Conservation (phyloP, 169 alveolate genomes). For the Plasmodium reichenowi region DNA sequence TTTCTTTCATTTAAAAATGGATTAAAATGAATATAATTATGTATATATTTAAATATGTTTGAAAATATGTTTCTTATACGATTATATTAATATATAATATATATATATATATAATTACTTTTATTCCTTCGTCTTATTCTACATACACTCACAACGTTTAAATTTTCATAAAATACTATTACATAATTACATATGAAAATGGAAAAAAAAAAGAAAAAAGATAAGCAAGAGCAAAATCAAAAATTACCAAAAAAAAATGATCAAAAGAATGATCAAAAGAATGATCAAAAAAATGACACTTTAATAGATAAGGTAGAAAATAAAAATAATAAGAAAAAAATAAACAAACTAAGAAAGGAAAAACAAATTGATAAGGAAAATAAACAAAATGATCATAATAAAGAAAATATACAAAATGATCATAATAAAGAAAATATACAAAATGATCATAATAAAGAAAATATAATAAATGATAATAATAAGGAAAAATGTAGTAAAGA, state of each 20-base stretch:
- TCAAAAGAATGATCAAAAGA: not conserved
- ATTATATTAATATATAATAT: too few species aligned
- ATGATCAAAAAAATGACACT: not conserved
- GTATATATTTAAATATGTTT: too few species aligned
- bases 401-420: not conserved
- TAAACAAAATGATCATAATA: not conserved
- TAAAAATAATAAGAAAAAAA: constrained; percentile 30
- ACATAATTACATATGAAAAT: not conserved
- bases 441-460: not conserved
- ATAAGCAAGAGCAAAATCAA: not conserved
- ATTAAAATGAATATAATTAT: too few species aligned
- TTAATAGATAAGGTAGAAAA: constrained; percentile 8
- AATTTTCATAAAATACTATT: too few species aligned
- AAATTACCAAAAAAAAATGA: not conserved
- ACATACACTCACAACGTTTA: too few species aligned
- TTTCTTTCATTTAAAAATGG: too few species aligned
- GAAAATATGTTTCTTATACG: too few species aligned
- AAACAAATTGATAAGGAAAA: not conserved
- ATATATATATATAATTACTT: too few species aligned
- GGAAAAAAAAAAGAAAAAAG: not conserved
- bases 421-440: not conserved
- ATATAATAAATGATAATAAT: not conserved
- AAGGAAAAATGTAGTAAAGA: not conserved
- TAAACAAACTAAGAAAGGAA: constrained; percentile 17
- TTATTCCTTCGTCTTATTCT: too few species aligned